Base-by-base conservation (phyloP, 306 rosid genomes). In the Adenanthera pavonina region DNA sequence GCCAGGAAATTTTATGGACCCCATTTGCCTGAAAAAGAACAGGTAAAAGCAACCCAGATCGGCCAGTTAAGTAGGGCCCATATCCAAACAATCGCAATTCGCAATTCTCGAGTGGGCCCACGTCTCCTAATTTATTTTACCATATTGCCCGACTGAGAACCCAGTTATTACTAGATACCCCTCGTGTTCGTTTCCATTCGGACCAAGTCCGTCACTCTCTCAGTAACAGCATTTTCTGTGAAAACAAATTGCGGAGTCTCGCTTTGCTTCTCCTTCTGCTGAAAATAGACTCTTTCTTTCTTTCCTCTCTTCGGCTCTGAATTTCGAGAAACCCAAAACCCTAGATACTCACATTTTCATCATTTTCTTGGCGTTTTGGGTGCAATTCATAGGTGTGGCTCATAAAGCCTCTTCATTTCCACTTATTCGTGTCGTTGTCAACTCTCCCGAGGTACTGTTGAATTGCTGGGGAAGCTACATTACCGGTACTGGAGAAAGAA, bases 261-360 rank as follows among this genome's bases (percentile, higher is more conserved):
- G 43, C 46, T 36, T 43, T 17, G 49, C 72, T 65, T 65, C 72
- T 17, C 10, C 72, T 41, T 19, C 13, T 69, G 2, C 34, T 41
- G 13, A 3, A 7, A 40, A 9, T 2, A 67, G 13, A 2, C 51
- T 67, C 46, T 65, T 13, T 38, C 30, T 66, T 76, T 64, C 72
- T 71, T 61, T 64, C 38, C 48, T 36, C 77, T 74, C 54, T 56
- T 61, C 19, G 74, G 76, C 77, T 79, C 85, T 83, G 82, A 82
- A 76, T 80, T 80, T 60, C 49, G 75, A 3, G 57, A 72, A 17
- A 48, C 8, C 34, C 4, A 69, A 86, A 86, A 88, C 90, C 92
- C 92, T 85, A 87, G 84, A 47, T 53, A n/a, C 49, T 73, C 77
- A 74, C 69, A 66, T 69, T 84, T 70, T 68, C 4, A 38, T 67